Percentiles rank a stretch among this genome's conserved stretches.
Evolutionary conservation across 768 basidiomycete species (phyloP).

Genomic region (Mycena maculata): DNA sequence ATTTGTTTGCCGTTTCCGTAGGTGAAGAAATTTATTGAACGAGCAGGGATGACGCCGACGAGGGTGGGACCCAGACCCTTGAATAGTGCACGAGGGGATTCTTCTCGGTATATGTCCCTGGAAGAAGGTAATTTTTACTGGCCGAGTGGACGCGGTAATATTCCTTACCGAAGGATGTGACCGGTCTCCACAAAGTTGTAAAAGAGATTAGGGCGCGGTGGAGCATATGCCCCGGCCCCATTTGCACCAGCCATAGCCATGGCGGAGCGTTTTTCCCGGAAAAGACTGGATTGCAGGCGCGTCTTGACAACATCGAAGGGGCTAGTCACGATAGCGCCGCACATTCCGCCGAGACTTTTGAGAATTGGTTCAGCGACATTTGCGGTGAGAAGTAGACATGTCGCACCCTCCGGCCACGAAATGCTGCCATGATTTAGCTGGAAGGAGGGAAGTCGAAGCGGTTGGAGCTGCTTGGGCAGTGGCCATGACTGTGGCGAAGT

Average conservation of each 20-base stretch:
- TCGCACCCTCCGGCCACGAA: constrained; percentile 89
- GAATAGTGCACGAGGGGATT: constrained; percentile 91
- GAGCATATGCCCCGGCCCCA: constrained; percentile 50
- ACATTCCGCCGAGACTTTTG: constrained; percentile 92
- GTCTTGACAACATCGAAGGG: constrained; percentile 99
- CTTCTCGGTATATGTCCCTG: constrained; percentile 89
- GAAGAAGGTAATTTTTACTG: not conserved
- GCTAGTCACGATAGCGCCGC: constrained; percentile 95
- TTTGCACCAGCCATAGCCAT: constrained; percentile 53
- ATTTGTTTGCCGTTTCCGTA: constrained; percentile 97
- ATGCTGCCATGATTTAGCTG: constrained; percentile 86
- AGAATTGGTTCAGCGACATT: constrained; percentile 22
- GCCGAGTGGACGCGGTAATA: not conserved
- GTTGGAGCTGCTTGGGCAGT: constrained; percentile 41
- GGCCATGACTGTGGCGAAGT: constrained; percentile 32
- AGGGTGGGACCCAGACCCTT: constrained; percentile 95
- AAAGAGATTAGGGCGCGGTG: constrained; percentile 65
- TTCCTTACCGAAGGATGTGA: constrained; percentile 82
- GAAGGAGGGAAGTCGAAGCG: constrained; percentile 55
- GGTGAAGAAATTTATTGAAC: constrained; percentile 97
- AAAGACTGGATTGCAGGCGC: constrained; percentile 91
- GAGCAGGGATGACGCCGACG: constrained; percentile 94
- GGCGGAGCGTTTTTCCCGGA: constrained; percentile 57
- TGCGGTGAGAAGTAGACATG: not conserved
- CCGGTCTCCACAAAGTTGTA: constrained; percentile 97